Conservation (phyloP, 306 rosid species). For the Morella rubra region DNA sequence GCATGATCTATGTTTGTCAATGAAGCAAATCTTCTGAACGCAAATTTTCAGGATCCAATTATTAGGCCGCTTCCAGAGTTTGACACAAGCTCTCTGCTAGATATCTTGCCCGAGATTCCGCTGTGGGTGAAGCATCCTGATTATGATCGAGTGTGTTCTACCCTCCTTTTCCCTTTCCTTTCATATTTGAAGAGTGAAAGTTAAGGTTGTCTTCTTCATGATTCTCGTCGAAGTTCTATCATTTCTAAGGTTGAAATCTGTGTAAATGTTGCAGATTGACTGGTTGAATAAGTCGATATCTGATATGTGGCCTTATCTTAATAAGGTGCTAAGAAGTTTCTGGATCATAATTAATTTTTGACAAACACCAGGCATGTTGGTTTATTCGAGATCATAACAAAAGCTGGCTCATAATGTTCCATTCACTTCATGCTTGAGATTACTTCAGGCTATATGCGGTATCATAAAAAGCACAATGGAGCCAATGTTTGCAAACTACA, state of each 20-base stretch:
- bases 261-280: conserved; percentile 26
- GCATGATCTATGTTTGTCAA: neutral
- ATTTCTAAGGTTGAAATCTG: neutral
- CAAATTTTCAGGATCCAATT: conserved; percentile 28
- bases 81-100: conserved; percentile 22
- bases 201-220: neutral
- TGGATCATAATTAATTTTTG: neutral
- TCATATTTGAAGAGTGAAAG: neutral
- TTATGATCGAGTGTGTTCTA: conserved; percentile 27
- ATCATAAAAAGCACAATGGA: conserved; percentile 16
- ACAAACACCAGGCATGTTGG: neutral
- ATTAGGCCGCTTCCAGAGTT: conserved; percentile 18
- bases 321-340: conserved; percentile 25
- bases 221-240: neutral
- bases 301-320: conserved; percentile 37
- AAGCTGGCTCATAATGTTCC: too few species aligned
- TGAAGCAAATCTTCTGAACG: neutral
- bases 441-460: conserved; percentile 23
- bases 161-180: neutral
- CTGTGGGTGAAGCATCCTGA: conserved; percentile 40
- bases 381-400: too few species aligned
- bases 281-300: conserved; percentile 36
- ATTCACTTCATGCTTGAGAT: neutral
- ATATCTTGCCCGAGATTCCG: conserved; percentile 32
- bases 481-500: conserved; percentile 26